Evolutionary conservation across 2,329 filamentous ascomycete species (phyloP).

Genomic region (Cladobotryum protrusum): DNA sequence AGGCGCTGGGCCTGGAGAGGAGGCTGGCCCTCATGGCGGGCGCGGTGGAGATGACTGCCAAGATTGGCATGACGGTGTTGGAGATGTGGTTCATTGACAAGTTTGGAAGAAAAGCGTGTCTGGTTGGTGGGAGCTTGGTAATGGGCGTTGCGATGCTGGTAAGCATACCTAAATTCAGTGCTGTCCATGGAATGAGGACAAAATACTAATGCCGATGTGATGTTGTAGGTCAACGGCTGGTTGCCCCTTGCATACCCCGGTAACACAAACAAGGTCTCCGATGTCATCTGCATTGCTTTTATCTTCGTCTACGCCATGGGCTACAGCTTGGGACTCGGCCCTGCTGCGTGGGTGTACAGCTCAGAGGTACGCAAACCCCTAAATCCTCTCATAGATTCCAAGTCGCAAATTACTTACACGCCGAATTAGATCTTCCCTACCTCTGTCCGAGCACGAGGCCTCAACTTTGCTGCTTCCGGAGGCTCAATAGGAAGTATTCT

Average conservation of each 20-base stretch:
- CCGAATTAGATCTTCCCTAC: constrained; percentile 48
- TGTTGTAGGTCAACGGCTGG: constrained; percentile 44
- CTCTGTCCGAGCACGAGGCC: constrained; percentile 47
- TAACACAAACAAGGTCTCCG: constrained; percentile 41
- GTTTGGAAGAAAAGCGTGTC: constrained; percentile 42
- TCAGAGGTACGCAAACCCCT: constrained; percentile 37
- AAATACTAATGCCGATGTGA: too few relatives aligned
- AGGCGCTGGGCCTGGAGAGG: constrained; percentile 42
- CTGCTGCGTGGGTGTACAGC: constrained; percentile 54
- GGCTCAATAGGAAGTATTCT: constrained; percentile 51
- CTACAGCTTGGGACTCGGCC: constrained; percentile 52
- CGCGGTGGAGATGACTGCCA: constrained; percentile 51
- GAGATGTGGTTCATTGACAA: constrained; percentile 53
- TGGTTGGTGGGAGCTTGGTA: constrained; percentile 42
- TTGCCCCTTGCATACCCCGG: constrained; percentile 45
- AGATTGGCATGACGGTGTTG: constrained; percentile 49
- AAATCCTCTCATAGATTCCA: background rate
- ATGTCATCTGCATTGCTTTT: constrained; percentile 47
- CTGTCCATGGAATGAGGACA: background rate
- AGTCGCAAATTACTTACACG: background rate
- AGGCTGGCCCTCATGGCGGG: constrained; percentile 46
- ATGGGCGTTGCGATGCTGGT: constrained; percentile 51
- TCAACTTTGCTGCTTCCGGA: constrained; percentile 49
- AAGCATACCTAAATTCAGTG: constrained; percentile 16
- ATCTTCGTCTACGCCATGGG: constrained; percentile 54